Percentiles rank a stretch among this genome's conserved stretches.
These are phyloP conservation scores for Pseudocohnilembus persalinus DNA, from an alignment of 169 alveolate genomes.

Conservation along the genomic window DNA sequence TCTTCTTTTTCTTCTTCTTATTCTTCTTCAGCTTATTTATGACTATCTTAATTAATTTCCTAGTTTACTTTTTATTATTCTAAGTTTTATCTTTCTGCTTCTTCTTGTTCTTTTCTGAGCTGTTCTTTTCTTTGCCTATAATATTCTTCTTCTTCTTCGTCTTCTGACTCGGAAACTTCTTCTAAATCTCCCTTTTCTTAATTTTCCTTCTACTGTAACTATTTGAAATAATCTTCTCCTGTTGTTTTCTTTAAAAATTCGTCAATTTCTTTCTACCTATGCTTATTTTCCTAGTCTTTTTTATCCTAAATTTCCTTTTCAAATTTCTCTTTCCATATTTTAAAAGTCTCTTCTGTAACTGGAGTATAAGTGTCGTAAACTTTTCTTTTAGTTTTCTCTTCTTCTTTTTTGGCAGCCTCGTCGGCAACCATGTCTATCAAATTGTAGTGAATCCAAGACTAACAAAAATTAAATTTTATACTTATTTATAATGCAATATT, in stretches of 20 bases:
- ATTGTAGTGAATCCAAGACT: constrained; percentile 11
- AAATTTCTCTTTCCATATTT: constrained; percentile 15
- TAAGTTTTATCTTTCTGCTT: no score
- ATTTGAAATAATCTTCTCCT: not conserved
- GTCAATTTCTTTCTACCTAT: not conserved
- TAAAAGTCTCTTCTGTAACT: constrained; percentile 8
- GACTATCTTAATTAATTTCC: not conserved
- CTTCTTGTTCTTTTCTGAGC: not conserved
- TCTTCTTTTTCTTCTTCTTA: not conserved
- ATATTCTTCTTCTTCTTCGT: not conserved
- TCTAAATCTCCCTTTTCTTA: not conserved
- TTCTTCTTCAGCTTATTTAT: not conserved
- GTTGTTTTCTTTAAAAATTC: not conserved
- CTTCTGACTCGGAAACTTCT: not conserved
- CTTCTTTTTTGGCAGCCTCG: not conserved
- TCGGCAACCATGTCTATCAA: constrained; percentile 1
- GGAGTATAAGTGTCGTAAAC: constrained; percentile 24
- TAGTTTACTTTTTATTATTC: not conserved
- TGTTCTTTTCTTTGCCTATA: not conserved
- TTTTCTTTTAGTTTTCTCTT: constrained; percentile 10
- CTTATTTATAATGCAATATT: not conserved
- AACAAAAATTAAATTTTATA: no score
- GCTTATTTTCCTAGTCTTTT: not conserved
- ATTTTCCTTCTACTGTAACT: not conserved
- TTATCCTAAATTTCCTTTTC: constrained; percentile 1